A percentile compares a stretch with the other conserved stretches of the same genome.
Evolutionary conservation across 2,329 filamentous ascomycete species (phyloP).

Genomic region (Paecilomyces niveus): DNA sequence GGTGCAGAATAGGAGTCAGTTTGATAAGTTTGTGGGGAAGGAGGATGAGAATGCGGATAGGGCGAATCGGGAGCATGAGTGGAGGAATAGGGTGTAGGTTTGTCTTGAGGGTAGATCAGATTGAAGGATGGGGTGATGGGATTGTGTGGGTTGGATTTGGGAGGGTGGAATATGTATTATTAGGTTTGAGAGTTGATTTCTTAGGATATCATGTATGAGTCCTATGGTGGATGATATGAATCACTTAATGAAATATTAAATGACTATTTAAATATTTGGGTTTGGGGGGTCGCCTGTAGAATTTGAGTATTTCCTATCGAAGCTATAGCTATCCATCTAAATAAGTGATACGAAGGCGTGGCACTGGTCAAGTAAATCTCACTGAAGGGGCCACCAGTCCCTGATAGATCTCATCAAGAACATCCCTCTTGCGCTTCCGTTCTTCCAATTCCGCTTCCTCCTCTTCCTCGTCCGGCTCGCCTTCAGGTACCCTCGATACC

Average conservation of each 20-base stretch:
- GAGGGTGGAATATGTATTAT: background rate
- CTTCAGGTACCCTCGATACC: slow-evolving; percentile 54
- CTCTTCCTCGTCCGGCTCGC: slow-evolving; percentile 30
- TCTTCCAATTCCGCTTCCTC: slow-evolving; percentile 45
- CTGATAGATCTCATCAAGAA: slow-evolving; percentile 71
- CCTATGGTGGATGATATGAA: too few species aligned
- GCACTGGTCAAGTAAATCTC: slow-evolving; percentile 45
- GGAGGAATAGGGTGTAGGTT: slow-evolving; percentile 13
- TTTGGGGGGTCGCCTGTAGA: background rate
- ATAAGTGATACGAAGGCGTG: background rate
- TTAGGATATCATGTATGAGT: too few species aligned
- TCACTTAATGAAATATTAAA: too few species aligned
- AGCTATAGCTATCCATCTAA: background rate
- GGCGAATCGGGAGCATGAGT: slow-evolving; percentile 21
- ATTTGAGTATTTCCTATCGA: background rate
- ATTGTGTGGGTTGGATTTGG: background rate
- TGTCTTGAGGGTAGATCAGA: too few species aligned
- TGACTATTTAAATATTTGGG: too few species aligned
- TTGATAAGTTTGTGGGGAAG: slow-evolving; percentile 25
- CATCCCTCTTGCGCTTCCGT: slow-evolving; percentile 65
- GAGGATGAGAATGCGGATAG: slow-evolving; percentile 28
- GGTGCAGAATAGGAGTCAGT: slow-evolving; percentile 27
- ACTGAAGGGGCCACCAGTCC: slow-evolving; percentile 67
- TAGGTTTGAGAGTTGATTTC: background rate
- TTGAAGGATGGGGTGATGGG: background rate